phyloP scores from a whole-genome alignment of 305 asterid species.

The Fraxinus latifolia region DNA sequence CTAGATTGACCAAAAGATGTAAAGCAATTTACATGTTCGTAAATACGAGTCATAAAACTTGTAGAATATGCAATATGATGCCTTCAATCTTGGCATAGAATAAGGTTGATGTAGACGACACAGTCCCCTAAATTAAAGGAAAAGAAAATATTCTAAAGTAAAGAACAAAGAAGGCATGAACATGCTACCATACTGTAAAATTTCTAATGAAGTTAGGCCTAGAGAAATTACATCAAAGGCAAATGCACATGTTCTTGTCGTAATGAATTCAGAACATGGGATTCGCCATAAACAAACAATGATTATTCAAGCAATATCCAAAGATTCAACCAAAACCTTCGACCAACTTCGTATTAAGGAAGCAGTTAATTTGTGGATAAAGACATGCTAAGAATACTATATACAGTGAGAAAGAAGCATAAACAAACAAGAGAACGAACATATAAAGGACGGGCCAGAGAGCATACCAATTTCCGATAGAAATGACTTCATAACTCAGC shows the following conservation, averaged over 20 bases:
- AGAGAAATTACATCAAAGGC: neutral
- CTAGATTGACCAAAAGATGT: neutral
- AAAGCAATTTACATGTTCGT: neutral
- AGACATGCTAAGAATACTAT: neutral
- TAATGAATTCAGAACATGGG: neutral
- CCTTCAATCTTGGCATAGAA: neutral
- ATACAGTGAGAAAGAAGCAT: neutral
- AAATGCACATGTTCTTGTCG: neutral
- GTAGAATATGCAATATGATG: neutral
- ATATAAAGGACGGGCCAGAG: slow-evolving; percentile 4
- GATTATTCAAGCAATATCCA: neutral
- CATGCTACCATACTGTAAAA: neutral
- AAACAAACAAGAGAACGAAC: neutral
- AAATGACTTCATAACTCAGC: slow-evolving; percentile 3
- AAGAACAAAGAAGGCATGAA: neutral
- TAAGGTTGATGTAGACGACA: neutral
- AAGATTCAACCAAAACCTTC: neutral
- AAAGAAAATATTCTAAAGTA: neutral
- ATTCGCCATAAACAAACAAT: neutral
- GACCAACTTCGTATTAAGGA: neutral
- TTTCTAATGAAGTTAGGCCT: neutral
- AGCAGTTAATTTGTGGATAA: neutral
- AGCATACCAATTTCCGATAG: slow-evolving; percentile 25
- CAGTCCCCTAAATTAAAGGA: neutral
- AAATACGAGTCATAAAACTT: neutral